Evolutionary conservation across 805 yeast species (phyloP).

Genomic region (Millerozyma miso): DNA sequence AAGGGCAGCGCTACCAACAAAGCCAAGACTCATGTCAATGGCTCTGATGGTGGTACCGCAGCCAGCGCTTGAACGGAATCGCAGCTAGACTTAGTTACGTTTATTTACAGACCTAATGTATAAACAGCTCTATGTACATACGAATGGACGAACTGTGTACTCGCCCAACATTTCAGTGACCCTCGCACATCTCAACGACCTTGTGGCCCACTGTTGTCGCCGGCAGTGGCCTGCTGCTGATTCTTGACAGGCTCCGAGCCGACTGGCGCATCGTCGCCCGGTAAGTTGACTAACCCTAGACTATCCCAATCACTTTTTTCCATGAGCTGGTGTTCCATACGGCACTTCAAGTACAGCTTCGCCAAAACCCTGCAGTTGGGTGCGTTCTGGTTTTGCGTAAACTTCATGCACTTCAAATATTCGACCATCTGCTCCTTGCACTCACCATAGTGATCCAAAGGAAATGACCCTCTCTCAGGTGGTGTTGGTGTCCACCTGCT

Average conservation of each 20-base stretch:
- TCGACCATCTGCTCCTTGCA: conserved; percentile 72
- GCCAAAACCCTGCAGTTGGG: conserved; percentile 88
- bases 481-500: conserved; percentile 71
- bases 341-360: conserved; percentile 72
- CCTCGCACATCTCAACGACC: too few relatives aligned
- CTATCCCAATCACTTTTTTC: conserved; percentile 40
- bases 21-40: background rate
- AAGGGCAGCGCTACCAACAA: background rate
- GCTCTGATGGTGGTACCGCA: background rate
- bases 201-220: too few relatives aligned
- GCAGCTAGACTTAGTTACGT: background rate
- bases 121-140: background rate
- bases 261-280: conserved; percentile 18
- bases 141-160: background rate
- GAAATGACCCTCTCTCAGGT: conserved; percentile 95
- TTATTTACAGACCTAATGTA: background rate
- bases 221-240: background rate
- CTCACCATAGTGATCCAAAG: conserved; percentile 83
- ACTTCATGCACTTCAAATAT: conserved; percentile 73
- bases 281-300: conserved; percentile 39
- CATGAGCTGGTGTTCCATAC: conserved; percentile 72
- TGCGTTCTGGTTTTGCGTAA: conserved; percentile 78
- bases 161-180: too few relatives aligned
- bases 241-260: conserved; percentile 12
- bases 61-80: background rate